These are phyloP conservation scores for Phytophthora kernoviae DNA, from an alignment of 352 stramenopile species.

Conservation along the genomic window DNA sequence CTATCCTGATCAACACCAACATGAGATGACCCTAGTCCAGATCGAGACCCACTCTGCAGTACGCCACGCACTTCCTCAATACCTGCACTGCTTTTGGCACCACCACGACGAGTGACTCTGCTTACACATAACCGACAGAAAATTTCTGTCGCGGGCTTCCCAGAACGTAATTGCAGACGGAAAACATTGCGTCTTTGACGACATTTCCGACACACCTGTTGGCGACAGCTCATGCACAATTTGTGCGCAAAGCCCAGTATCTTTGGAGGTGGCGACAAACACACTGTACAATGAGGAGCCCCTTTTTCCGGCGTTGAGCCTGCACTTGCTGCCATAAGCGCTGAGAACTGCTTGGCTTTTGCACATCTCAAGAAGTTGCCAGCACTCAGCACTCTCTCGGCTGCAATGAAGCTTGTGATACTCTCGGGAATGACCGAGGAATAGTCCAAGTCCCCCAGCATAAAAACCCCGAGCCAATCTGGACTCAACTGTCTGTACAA, in stretches of 20 bases:
- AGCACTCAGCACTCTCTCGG: conserved; percentile 50
- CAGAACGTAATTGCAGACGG: conserved; percentile 45
- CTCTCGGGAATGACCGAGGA: conserved; percentile 20
- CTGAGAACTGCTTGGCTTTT: conserved; percentile 55
- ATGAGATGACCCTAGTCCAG: conserved; percentile 11
- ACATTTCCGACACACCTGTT: conserved; percentile 52
- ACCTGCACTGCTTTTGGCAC: conserved; percentile 15
- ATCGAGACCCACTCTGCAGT: conserved; percentile 17
- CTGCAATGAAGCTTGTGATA: conserved; percentile 38
- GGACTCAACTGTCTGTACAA: conserved; percentile 56
- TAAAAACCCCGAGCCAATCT: conserved; percentile 62
- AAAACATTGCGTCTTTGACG: conserved; percentile 53
- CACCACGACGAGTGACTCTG: conserved; percentile 34
- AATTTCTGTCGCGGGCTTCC: conserved; percentile 46
- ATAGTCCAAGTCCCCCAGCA: conserved; percentile 51
- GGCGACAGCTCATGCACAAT: conserved; percentile 51
- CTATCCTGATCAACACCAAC: conserved; percentile 5
- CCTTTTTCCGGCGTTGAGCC: conserved; percentile 18
- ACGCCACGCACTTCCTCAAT: conserved; percentile 38
- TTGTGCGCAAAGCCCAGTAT: conserved; percentile 44
- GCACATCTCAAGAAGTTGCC: conserved; percentile 48
- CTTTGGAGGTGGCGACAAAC: conserved; percentile 34
- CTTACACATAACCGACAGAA: conserved; percentile 59
- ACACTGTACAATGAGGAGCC: conserved; percentile 47
- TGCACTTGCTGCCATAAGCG: conserved; percentile 37